Evolutionary conservation across 1,139 yeast genomes (phyloP).

Genomic region (Yamadazyma dushanensis): DNA sequence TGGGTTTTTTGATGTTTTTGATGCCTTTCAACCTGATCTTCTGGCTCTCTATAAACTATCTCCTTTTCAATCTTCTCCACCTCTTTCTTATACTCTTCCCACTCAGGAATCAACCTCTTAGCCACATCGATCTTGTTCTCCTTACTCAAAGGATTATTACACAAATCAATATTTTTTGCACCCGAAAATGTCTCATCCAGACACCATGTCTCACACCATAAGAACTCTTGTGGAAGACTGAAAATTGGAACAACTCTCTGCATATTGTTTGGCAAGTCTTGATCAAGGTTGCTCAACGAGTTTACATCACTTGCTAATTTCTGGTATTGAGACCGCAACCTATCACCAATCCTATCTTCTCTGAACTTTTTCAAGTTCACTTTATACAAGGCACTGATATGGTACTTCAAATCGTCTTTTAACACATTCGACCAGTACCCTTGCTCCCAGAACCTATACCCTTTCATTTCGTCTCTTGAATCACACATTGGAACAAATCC

Average conservation of each 20-base stretch:
- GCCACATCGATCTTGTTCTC: conserved; percentile 78
- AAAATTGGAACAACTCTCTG: conserved; percentile 67
- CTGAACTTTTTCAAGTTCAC: conserved; percentile 74
- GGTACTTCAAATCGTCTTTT: conserved; percentile 62
- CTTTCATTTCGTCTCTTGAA: conserved; percentile 77
- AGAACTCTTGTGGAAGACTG: conserved; percentile 80
- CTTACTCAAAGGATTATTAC: conserved; percentile 78
- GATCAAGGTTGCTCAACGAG: conserved; percentile 83
- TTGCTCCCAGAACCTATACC: conserved; percentile 86
- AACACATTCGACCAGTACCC: conserved; percentile 84
- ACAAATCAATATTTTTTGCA: conserved; percentile 80
- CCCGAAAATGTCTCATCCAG: conserved; percentile 55
- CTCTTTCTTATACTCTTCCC: conserved; percentile 58
- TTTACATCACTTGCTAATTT: conserved; percentile 73
- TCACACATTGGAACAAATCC: conserved; percentile 91
- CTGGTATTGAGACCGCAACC: conserved; percentile 83
- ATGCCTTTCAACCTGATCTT: too few species aligned
- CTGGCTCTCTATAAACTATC: neutral
- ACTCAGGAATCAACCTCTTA: conserved; percentile 72
- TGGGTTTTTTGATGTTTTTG: too few species aligned
- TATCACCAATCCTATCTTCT: conserved; percentile 70
- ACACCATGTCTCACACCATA: conserved; percentile 96
- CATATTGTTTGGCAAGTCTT: conserved; percentile 85
- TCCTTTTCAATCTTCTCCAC: neutral
- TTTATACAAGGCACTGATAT: conserved; percentile 82